Conservation (phyloP, 1,284 basidiomycete genomes). For the Pisolithus thermaeus region DNA sequence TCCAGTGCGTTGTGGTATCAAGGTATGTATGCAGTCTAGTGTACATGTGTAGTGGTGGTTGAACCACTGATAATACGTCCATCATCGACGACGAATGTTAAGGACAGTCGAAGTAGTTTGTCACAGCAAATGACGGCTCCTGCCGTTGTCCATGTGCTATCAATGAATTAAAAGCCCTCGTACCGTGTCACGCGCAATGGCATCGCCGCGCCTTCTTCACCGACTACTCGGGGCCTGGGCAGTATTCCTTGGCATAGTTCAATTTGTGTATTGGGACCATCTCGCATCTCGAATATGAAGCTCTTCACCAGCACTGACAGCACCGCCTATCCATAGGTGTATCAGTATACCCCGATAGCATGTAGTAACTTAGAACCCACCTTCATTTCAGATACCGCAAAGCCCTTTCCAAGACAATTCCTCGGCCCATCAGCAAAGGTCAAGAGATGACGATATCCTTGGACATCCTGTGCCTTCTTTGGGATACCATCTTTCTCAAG, state of each 20-base stretch:
- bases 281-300: constrained; percentile 39
- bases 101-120: no score
- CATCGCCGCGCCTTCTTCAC: not conserved
- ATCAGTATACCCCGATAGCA: no score
- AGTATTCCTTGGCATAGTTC: constrained; percentile 23
- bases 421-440: constrained; percentile 28
- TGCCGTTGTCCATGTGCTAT: no score
- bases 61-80: no score
- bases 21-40: no score
- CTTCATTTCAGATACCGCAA: constrained; percentile 29
- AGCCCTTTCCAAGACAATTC: constrained; percentile 27
- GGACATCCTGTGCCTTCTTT: constrained; percentile 14
- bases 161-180: no score
- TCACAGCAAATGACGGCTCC: no score
- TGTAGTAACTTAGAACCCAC: constrained; percentile 5
- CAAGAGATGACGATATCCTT: constrained; percentile 25
- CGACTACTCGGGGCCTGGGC: not conserved
- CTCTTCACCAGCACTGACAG: no score
- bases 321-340: not conserved
- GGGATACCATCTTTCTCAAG: constrained; percentile 22
- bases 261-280: constrained; percentile 34
- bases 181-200: no score
- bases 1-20: no score
- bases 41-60: no score
- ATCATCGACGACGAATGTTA: no score